Evolutionary conservation across 768 basidiomycete genomes (phyloP), one percentile per base, ranked within the genome.

Genomic region (Fibroporia radiculosa): DNA sequence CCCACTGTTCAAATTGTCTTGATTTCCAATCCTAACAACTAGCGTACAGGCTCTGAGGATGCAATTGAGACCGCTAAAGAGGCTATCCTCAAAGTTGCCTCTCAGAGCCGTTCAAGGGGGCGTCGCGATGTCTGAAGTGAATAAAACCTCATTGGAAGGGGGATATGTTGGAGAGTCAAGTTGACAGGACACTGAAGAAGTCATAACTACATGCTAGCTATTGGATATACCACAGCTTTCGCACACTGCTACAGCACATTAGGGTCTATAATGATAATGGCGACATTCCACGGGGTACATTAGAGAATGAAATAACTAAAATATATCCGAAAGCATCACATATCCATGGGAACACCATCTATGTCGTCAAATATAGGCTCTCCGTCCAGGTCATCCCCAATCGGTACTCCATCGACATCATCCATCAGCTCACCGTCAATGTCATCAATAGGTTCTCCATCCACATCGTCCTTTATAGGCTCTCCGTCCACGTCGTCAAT

Each of bases 31-130:
- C 34, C 40, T 42, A 24, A 27, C 22, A 31, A 51, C 22, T 25
- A 18, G 2, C 20, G 37, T 42, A 22, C 54, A 90, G 88, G 88
- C 45, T 71, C 84, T 18, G 78, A 84, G 61, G 61, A 68, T 42
- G 77, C 83, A 47, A 75, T 91, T 41, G 59, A 72, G 44, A 69
- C 73, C n/a, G 89, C 89, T 13, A 91, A 80, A 64, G 78, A 83
- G 26, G 82, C 83, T 20, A 87, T 92, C 55, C 62, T 85, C 27
- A 77, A 70, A 60, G 78, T 82, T 63, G 50, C 53, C 25, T 53
- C 49, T 26, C 49, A 50, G 41, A 44, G 48, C 32, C 52, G 57
- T 35, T 41, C 42, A 31, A 22, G 61, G 33, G 48, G 59, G 18
- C 59, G 56, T 33, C 51, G 56, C 38, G 52, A 58, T 32, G 45